phyloP scores from a whole-genome alignment of 768 basidiomycete genomes.

The Hygrophorus pudorinus region DNA sequence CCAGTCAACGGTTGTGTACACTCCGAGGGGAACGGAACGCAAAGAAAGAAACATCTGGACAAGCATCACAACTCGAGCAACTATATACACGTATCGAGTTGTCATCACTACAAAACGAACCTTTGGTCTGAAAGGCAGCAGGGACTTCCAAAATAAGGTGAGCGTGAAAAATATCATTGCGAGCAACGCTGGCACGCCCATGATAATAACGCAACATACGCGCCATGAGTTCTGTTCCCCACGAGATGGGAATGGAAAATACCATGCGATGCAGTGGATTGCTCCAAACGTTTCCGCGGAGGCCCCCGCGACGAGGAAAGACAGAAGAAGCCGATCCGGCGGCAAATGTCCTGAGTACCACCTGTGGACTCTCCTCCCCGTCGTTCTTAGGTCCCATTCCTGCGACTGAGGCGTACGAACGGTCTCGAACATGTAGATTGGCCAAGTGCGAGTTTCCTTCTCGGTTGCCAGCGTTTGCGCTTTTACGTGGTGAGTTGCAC shows the following conservation, averaged over 20 bases:
- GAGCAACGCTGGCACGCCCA: conserved; percentile 1
- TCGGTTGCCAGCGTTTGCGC: too few species aligned
- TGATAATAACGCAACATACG: conserved; percentile 11
- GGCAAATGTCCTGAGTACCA: not conserved
- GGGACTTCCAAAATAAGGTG: not conserved
- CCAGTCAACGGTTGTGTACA: conserved; percentile 12
- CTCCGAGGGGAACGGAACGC: conserved; percentile 5
- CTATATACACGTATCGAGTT: too few species aligned
- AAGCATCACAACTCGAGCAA: conserved; percentile 7
- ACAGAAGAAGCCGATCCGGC: not conserved
- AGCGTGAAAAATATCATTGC: not conserved
- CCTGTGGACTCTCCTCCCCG: not conserved
- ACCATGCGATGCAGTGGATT: conserved; percentile 19
- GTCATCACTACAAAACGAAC: too few species aligned
- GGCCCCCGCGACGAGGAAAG: not conserved
- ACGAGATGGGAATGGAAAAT: conserved; percentile 14
- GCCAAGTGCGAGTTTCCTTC: not conserved
- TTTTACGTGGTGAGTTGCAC: too few species aligned
- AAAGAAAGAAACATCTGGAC: conserved; percentile 8
- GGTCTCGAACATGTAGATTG: not conserved
- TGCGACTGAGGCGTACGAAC: not conserved
- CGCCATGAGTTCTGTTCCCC: conserved; percentile 16
- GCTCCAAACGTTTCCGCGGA: conserved; percentile 13
- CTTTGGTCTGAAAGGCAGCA: not conserved
- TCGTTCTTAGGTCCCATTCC: not conserved